Conservation (phyloP, 1,139 yeast species). For the Kodamaea fungicola region DNA sequence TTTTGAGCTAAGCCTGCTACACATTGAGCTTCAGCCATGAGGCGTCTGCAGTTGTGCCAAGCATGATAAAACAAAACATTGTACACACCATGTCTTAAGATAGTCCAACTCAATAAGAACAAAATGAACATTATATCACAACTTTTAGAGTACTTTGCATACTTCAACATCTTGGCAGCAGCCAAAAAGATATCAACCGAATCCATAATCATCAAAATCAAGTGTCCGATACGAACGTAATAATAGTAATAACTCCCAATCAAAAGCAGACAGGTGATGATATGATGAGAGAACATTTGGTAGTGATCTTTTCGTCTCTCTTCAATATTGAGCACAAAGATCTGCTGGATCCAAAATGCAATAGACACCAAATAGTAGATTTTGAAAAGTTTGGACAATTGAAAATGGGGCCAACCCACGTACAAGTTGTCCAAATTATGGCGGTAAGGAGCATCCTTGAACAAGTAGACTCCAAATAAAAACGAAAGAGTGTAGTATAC, state of each 20-base stretch:
- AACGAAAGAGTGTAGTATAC: slow-evolving; percentile 61
- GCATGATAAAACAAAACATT: slow-evolving; percentile 62
- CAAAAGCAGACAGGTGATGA: slow-evolving; percentile 67
- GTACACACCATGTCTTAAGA: slow-evolving; percentile 71
- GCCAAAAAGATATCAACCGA: slow-evolving; percentile 71
- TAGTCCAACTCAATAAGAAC: slow-evolving; percentile 68
- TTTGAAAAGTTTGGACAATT: slow-evolving; percentile 51
- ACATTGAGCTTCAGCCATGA: slow-evolving; percentile 42
- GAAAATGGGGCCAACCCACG: slow-evolving; percentile 74
- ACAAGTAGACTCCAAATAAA: slow-evolving; percentile 55
- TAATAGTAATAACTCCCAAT: slow-evolving; percentile 72
- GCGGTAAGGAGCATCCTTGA: slow-evolving; percentile 57
- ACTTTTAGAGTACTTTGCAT: slow-evolving; percentile 53
- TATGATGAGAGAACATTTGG: slow-evolving; percentile 88
- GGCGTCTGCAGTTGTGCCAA: slow-evolving; percentile 29
- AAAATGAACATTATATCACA: slow-evolving; percentile 72
- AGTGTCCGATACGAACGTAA: slow-evolving; percentile 75
- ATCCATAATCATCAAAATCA: slow-evolving; percentile 79
- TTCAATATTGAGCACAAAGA: slow-evolving; percentile 74
- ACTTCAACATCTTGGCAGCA: slow-evolving; percentile 73
- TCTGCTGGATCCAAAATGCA: slow-evolving; percentile 79
- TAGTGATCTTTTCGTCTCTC: slow-evolving; percentile 74
- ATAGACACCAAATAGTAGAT: slow-evolving; percentile 68
- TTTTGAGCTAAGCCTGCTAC: slow-evolving; percentile 24
- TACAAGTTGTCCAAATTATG: slow-evolving; percentile 58